These are phyloP conservation scores for Inga leiocalycina DNA, from an alignment of 306 rosid genomes.

Conservation along the genomic window DNA sequence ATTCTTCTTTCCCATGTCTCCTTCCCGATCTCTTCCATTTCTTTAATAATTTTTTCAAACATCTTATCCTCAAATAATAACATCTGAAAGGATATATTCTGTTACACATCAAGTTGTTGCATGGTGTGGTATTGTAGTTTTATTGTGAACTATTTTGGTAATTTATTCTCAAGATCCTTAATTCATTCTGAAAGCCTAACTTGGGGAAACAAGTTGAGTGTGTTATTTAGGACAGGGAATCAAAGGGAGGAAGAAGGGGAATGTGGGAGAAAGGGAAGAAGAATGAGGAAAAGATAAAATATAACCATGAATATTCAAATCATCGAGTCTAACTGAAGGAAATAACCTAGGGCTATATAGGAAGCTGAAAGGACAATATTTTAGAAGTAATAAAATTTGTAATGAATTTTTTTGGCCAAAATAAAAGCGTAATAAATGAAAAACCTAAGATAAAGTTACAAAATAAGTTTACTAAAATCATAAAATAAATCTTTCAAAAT, in stretches of 20 bases:
- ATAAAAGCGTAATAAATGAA: background rate
- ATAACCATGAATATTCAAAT: background rate
- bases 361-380: background rate
- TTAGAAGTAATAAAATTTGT: background rate
- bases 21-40: background rate
- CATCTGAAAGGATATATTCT: background rate
- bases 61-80: constrained; percentile 1
- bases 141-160: constrained; percentile 2
- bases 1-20: background rate
- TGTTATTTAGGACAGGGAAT: background rate
- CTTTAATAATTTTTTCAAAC: background rate
- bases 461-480: background rate
- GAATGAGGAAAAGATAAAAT: background rate
- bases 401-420: background rate
- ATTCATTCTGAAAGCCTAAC: constrained; percentile 22
- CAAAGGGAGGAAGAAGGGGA: background rate
- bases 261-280: background rate
- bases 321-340: background rate
- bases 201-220: constrained; percentile 11
- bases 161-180: constrained; percentile 16
- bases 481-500: background rate
- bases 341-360: background rate
- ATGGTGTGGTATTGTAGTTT: background rate
- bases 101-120: background rate
- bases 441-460: background rate